Evolutionary conservation across 2,329 filamentous ascomycete species (phyloP), one percentile per base, ranked within the genome.

Genomic region (Westerdykella aurantiaca): DNA sequence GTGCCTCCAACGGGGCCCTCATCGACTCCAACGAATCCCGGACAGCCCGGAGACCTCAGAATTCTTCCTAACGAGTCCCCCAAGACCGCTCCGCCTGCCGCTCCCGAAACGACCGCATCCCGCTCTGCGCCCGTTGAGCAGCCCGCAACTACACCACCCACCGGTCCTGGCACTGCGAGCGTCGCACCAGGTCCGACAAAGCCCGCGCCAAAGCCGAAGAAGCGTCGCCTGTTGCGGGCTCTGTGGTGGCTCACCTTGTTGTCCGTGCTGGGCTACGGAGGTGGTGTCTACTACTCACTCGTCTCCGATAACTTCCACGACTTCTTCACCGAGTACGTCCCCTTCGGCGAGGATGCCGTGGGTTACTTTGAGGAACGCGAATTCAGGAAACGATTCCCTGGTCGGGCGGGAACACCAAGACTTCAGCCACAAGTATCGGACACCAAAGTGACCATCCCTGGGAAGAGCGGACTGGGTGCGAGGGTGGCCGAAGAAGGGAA

Each of bases 251-350:
- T 96, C 39, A 72, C 90, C 49, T 70, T 95, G 37, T 78, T 96
- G 22, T 82, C 86, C 21, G 81, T 81, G 5, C 69, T 94, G 37
- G 83, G 85, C 33, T 98, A 95, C 60, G 86, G 80, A 44, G 89
- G 89, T 52, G 89, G 91, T 55, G 83, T 96, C 43, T 95, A 86
- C 76, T 93, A 95, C 69, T 91, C 93, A 43, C 82, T 95, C 52
- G 79, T 93, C 69, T 95, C 85, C 63, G 93, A 98, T 75, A 95
- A 88, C 72, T 98, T 97, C 79, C 91, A 98, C 72, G 93, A 98
- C 70, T 93, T 96, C 75, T 98, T 98, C 72, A 97, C 90, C 59
- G 90, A 96, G 72, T 98, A 91, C 68, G 72, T 98, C 14, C 93
- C 93, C 17, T 95, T 86, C 56, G 93, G 90, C 60, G 93, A 98